A percentile compares a stretch with the other conserved stretches of the same genome.
Evolutionary conservation across 352 stramenopile species (phyloP).

Genomic region (Phytophthora quininea): DNA sequence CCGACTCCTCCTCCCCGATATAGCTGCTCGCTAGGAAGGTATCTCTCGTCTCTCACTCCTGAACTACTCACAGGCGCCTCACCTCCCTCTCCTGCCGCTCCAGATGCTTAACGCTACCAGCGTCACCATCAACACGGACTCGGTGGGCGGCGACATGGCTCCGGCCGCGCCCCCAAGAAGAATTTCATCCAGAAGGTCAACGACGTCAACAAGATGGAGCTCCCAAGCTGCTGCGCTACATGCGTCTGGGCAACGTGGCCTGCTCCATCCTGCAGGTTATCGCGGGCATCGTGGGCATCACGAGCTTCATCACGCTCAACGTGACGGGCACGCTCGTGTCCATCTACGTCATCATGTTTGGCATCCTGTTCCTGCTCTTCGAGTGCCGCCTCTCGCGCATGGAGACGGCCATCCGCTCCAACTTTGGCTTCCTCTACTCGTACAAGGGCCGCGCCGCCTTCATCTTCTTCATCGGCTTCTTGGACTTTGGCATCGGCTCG

Average conservation of each 20-base stretch:
- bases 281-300: conserved; percentile 80
- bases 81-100: conserved; percentile 4
- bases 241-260: conserved; percentile 85
- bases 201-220: conserved; percentile 90
- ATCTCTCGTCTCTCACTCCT: background rate
- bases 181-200: conserved; percentile 85
- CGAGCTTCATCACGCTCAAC: conserved; percentile 90
- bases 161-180: conserved; percentile 60
- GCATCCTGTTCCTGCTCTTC: conserved; percentile 86
- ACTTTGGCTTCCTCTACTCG: conserved; percentile 90
- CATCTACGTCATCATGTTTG: conserved; percentile 92
- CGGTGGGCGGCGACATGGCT: conserved; percentile 59
- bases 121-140: conserved; percentile 83
- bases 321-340: conserved; percentile 88
- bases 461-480: conserved; percentile 91
- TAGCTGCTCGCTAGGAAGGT: conserved; percentile 15
- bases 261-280: conserved; percentile 87
- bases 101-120: conserved; percentile 77
- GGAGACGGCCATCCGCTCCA: conserved; percentile 79
- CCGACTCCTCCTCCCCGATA: conserved; percentile 11
- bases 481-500: conserved; percentile 89
- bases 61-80: conserved; percentile 20
- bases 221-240: conserved; percentile 89
- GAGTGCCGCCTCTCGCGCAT: conserved; percentile 89
- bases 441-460: conserved; percentile 87